Evolutionary conservation across 805 yeast genomes (phyloP), one percentile per base, ranked within the genome.

Genomic region (Torulaspora quercuum): DNA sequence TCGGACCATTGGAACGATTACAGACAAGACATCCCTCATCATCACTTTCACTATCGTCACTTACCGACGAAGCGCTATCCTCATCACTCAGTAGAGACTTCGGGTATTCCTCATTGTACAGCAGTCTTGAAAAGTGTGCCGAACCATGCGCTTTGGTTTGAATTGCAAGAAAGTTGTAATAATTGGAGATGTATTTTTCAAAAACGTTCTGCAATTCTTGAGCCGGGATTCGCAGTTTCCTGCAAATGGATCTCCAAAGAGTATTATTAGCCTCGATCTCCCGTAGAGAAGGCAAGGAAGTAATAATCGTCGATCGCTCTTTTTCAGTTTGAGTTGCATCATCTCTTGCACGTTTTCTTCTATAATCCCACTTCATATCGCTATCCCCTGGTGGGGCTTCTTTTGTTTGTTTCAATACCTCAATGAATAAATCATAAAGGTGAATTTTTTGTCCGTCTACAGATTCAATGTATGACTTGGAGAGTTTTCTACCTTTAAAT

Each of bases 21-120:
- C 88, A 82, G 1, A 76, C 52, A 38, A 61, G 48, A 41, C 80
- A 74, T 29, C 62, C 64, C 12, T 64, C 71, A 11, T 57, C 70
- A 16, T 49, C 55, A 14, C 50, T 59, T 6, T 49, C 63, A 4
- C 44, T 63, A 26, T 54, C 60, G 21, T 20, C 42, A 25, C 27
- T 44, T 25, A 13, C 39, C 33, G 25, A 45, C 41, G 15, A 22
- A 19, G 4, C 35, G 32, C 5, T 41, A 9, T 45, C 53, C 11
- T 45, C 46, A 14, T 46, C 53, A 31, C 50, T 48, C 25, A 65
- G 41, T 24, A 66, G 32, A 1, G 69, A 61, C n/a, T 57, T 53
- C 9, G 65, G 64, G 29, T 52, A 50, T 18, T 49, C 42, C 19
- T 61, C 64, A 4, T 44, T 35, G 18, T 50, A 43, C 4, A 48